Evolutionary conservation across 1,139 yeast species (phyloP).

Genomic region (Kodamaea sp.): DNA sequence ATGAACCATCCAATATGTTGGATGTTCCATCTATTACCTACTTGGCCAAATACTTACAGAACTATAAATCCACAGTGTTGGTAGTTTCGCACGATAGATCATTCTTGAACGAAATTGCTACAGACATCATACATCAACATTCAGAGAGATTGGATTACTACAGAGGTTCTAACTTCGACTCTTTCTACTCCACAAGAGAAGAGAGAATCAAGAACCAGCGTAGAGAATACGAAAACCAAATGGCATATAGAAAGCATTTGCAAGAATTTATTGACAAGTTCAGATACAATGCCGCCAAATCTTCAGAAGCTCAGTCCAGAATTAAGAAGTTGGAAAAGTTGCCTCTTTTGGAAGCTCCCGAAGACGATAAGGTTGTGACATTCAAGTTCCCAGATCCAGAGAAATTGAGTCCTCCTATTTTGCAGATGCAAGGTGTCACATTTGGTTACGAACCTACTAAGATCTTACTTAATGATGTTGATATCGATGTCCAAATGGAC

Average conservation of each 20-base stretch:
- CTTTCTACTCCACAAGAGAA: slow-evolving; percentile 90
- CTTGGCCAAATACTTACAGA: slow-evolving; percentile 83
- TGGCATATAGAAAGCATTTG: slow-evolving; percentile 92
- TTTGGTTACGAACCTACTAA: slow-evolving; percentile 78
- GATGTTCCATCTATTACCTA: slow-evolving; percentile 98
- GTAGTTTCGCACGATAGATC: slow-evolving; percentile 98
- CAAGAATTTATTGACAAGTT: slow-evolving; percentile 94
- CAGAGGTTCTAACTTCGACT: slow-evolving; percentile 91
- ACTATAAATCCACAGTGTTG: slow-evolving; percentile 87
- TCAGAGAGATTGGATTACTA: slow-evolving; percentile 95
- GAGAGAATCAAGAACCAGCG: slow-evolving; percentile 92
- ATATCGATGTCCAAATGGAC: slow-evolving; percentile 87
- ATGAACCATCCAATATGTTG: slow-evolving; percentile 99
- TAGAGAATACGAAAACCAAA: slow-evolving; percentile 94
- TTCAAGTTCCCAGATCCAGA: slow-evolving; percentile 97
- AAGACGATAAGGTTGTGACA: slow-evolving; percentile 80
- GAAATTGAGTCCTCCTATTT: slow-evolving; percentile 86
- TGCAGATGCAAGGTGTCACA: slow-evolving; percentile 82
- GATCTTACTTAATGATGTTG: slow-evolving; percentile 69
- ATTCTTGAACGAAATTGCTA: slow-evolving; percentile 94
- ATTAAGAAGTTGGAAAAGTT: slow-evolving; percentile 93
- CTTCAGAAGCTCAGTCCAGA: slow-evolving; percentile 96
- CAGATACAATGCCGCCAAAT: slow-evolving; percentile 95
- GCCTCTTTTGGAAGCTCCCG: slow-evolving; percentile 92
- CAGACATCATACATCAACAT: slow-evolving; percentile 96